Evolutionary conservation across 2,329 filamentous ascomycete species (phyloP).

Genomic region (Hypoxylon sp.): DNA sequence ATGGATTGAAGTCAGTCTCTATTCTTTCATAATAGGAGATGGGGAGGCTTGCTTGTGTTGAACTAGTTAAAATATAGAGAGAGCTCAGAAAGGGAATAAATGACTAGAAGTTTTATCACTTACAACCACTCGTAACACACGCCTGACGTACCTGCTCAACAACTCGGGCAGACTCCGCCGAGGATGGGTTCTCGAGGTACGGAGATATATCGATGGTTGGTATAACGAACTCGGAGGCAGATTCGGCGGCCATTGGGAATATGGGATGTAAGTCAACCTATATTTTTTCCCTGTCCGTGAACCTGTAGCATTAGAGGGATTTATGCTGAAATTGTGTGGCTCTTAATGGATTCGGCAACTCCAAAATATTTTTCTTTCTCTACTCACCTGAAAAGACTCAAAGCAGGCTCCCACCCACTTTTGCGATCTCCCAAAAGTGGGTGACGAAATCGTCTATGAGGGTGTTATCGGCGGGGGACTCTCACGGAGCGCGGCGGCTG

Average conservation of each 20-base stretch:
- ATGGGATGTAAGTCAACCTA: neutral
- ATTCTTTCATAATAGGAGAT: neutral
- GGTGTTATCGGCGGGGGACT: conserved; percentile 22
- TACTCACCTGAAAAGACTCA: neutral
- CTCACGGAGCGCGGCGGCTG: conserved; percentile 37
- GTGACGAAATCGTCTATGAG: neutral
- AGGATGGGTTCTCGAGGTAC: conserved; percentile 52
- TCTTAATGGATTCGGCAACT: neutral
- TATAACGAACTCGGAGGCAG: conserved; percentile 38
- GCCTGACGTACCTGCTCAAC: conserved; percentile 54
- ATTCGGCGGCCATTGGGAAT: conserved; percentile 20
- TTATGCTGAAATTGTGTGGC: neutral
- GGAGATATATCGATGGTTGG: conserved; percentile 55
- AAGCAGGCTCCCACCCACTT: neutral
- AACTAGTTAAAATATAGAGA: neutral
- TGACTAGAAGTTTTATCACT: neutral
- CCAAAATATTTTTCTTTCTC: neutral
- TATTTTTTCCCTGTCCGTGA: neutral
- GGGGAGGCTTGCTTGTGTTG: neutral
- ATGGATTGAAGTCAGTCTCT: neutral
- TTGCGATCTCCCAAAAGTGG: conserved; percentile 1
- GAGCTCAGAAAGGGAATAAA: neutral
- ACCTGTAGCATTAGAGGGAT: neutral
- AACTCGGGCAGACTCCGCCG: conserved; percentile 48
- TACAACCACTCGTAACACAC: conserved; percentile 61